phyloP scores from a whole-genome alignment of 192 early-diverging fungal genomes.

The Coemansia sp. region DNA sequence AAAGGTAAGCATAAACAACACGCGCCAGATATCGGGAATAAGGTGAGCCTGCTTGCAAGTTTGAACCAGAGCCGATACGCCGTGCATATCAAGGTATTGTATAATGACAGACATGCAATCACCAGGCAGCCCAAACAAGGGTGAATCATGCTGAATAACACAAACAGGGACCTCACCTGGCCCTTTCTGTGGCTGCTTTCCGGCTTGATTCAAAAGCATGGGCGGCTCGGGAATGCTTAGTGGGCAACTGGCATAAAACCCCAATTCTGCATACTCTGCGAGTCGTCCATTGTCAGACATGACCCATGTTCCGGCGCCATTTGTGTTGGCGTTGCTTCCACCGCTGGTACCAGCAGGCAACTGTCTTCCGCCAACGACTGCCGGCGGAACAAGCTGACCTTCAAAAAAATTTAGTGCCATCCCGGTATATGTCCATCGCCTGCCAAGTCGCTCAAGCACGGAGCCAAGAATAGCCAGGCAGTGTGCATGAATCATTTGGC shows the following conservation, averaged over 20 bases:
- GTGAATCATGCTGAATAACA: not conserved
- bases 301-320: not conserved
- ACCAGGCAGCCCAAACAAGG: not conserved
- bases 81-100: not conserved
- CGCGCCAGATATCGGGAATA: conserved; percentile 1
- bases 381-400: not conserved
- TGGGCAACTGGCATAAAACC: conserved; percentile 7
- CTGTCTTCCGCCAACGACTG: no score
- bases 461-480: not conserved
- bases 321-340: not conserved
- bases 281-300: not conserved
- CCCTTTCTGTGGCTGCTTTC: not conserved
- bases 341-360: no score
- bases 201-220: not conserved
- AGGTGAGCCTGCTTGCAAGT: conserved; percentile 3
- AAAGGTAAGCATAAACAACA: conserved; percentile 7
- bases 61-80: not conserved
- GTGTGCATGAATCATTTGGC: conserved; percentile 1
- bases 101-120: not conserved
- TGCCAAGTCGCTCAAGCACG: not conserved
- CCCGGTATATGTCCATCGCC: conserved; percentile 9
- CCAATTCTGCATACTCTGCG: not conserved
- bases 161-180: no score
- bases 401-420: conserved; percentile 9
- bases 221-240: conserved; percentile 5